A percentile compares a stretch with the other conserved stretches of the same genome.
Evolutionary conservation across 768 basidiomycete genomes (phyloP).

Genomic region (Myochromella boudieri): DNA sequence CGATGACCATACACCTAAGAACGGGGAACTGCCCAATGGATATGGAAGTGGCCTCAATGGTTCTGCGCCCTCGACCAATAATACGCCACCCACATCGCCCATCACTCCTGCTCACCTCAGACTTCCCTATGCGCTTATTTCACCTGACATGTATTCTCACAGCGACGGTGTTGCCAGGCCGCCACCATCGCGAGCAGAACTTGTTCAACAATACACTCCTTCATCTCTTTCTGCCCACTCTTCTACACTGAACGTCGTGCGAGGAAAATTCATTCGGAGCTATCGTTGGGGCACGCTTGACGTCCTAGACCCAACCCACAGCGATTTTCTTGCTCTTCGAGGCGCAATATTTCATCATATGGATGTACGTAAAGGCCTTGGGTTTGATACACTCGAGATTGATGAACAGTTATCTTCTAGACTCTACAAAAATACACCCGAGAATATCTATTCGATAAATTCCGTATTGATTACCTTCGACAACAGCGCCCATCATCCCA

Average conservation of each 20-base stretch:
- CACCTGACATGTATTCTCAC: constrained; percentile 82
- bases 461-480: constrained; percentile 55
- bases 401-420: constrained; percentile 35
- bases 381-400: constrained; percentile 16
- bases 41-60: constrained; percentile 53
- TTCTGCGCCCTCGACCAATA: constrained; percentile 44
- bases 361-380: constrained; percentile 56
- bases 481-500: constrained; percentile 48
- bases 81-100: constrained; percentile 70
- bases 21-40: constrained; percentile 54
- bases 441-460: constrained; percentile 82
- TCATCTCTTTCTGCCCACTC: constrained; percentile 37
- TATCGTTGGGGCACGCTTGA: constrained; percentile 88
- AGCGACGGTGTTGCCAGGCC: constrained; percentile 72
- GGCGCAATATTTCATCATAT: constrained; percentile 85
- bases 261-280: constrained; percentile 65
- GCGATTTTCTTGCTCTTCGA: constrained; percentile 78
- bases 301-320: constrained; percentile 74
- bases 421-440: constrained; percentile 83
- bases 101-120: constrained; percentile 58
- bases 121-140: constrained; percentile 82
- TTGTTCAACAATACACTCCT: constrained; percentile 73
- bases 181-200: constrained; percentile 64
- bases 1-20: constrained; percentile 46
- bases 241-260: constrained; percentile 44